phyloP scores from a whole-genome alignment of 2,329 filamentous ascomycete species.

The Parastagonospora nodorum region DNA sequence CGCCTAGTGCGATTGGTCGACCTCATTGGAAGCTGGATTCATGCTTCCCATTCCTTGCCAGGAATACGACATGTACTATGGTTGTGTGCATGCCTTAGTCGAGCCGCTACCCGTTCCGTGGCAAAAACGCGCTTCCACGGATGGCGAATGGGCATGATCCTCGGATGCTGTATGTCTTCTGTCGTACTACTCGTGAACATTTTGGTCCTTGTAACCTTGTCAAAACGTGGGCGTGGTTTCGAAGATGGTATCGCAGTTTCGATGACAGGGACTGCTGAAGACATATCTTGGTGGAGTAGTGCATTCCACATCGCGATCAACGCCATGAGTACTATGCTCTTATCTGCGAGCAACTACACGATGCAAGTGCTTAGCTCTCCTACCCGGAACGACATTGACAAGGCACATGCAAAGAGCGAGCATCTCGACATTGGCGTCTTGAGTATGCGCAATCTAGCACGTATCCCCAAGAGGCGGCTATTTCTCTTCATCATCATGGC shows the following conservation, averaged over 20 bases:
- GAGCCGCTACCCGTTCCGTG: neutral
- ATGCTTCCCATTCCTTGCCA: neutral
- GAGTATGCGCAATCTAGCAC: slow-evolving; percentile 47
- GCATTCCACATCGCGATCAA: slow-evolving; percentile 57
- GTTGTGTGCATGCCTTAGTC: neutral
- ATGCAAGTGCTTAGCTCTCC: slow-evolving; percentile 35
- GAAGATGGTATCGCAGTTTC: slow-evolving; percentile 4
- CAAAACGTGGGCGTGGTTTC: neutral
- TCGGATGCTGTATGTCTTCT: slow-evolving; percentile 15
- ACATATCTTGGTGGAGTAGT: slow-evolving; percentile 10
- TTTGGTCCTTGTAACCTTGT: slow-evolving; percentile 1
- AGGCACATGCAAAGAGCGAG: slow-evolving; percentile 27
- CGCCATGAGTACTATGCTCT: slow-evolving; percentile 40
- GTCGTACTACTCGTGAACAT: slow-evolving; percentile 23
- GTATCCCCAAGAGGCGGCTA: slow-evolving; percentile 6
- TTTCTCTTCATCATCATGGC: slow-evolving; percentile 14
- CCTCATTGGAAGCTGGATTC: neutral
- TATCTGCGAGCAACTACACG: slow-evolving; percentile 28
- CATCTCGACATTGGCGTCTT: slow-evolving; percentile 52
- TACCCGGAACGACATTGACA: slow-evolving; percentile 24
- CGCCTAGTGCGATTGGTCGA: neutral
- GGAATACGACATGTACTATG: neutral
- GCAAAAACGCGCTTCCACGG: slow-evolving; percentile 11
- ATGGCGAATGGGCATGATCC: slow-evolving; percentile 25
- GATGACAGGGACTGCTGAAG: neutral